These are phyloP conservation scores for Pythium biforme DNA, from an alignment of 352 stramenopile species.

Conservation along the genomic window DNA sequence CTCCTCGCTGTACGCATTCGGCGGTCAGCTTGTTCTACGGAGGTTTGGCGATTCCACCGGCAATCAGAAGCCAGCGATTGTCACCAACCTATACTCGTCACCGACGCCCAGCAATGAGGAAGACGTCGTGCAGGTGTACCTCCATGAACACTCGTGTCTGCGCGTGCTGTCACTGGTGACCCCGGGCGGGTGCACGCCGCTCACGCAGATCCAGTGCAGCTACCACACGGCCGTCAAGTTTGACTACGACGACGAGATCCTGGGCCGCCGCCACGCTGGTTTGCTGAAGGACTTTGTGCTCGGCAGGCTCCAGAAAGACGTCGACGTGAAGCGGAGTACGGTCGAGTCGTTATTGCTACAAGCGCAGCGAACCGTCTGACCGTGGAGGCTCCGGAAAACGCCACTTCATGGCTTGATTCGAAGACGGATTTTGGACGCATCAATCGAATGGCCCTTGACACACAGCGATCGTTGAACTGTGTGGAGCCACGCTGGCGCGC, in stretches of 20 bases:
- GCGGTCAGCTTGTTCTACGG: constrained; percentile 2
- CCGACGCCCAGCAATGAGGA: neutral
- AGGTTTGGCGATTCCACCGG: neutral
- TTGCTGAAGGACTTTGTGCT: neutral
- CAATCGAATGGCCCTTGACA: too few relatives aligned
- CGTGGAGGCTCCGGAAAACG: too few relatives aligned
- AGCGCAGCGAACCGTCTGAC: neutral
- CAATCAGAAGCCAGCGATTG: neutral
- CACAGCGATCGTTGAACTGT: too few relatives aligned
- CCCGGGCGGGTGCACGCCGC: neutral
- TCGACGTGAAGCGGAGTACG: neutral
- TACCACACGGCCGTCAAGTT: neutral
- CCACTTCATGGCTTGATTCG: too few relatives aligned
- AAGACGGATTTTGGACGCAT: too few relatives aligned
- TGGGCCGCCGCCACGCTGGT: neutral
- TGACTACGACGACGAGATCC: neutral
- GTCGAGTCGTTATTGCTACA: neutral
- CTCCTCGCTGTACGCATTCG: neutral
- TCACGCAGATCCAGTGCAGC: neutral
- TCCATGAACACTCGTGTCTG: neutral
- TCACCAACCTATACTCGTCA: neutral
- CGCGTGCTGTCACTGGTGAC: neutral
- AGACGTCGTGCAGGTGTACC: neutral
- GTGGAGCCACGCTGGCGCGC: too few relatives aligned
- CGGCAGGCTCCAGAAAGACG: neutral